Evolutionary conservation across 495 filamentous ascomycete genomes (phyloP), one percentile per base, ranked within the genome.

Genomic region (Neurospora hispaniola): DNA sequence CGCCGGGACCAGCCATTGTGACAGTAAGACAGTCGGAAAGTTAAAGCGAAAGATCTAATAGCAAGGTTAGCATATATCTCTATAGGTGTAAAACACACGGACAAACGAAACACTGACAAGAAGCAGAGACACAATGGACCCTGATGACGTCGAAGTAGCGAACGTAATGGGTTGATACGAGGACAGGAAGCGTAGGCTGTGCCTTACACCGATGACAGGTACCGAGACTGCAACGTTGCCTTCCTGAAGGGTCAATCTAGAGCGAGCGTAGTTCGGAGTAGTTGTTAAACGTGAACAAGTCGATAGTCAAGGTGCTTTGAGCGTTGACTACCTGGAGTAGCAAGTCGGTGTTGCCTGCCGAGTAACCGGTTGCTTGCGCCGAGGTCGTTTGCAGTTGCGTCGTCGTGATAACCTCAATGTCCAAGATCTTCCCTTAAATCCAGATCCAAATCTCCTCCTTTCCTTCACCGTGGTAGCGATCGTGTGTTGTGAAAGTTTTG

Each of bases 1-100:
- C 90, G 79, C 90, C 90, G 74, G 89, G 88, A 80, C 90, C 89
- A 81, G 90, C 89, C 90, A 92, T 92, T 85, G 81, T 48, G 73
- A 81, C 54, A 66, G 54, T 66, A 31, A 35, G 27, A 80, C 74
- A 75, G 70, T 79, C 77, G 73, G 74, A 73, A 81, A 75, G 42
- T 72, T 74, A 76, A 72, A 83, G 82, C 78, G 80, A 83, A 74
- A 84, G 81, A 84, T 84, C 82, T 85, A 68, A 69, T 14, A 9
- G 9, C 3, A 62, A 35, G 3, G 72, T 81, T 72, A 81, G 72
- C 70, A 66, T 14, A 31, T 18, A 35, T 66, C 42, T 54, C 44
- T 12, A 20, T 62, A 39, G 39, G 43, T 10, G 4, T 4, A 69
- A 16, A 69, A 20, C 20, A 43, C 38, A 23, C 40, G 16, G 11